These are phyloP conservation scores for Aspergillus campestris DNA, from an alignment of 495 filamentous ascomycete species.

Conservation along the genomic window DNA sequence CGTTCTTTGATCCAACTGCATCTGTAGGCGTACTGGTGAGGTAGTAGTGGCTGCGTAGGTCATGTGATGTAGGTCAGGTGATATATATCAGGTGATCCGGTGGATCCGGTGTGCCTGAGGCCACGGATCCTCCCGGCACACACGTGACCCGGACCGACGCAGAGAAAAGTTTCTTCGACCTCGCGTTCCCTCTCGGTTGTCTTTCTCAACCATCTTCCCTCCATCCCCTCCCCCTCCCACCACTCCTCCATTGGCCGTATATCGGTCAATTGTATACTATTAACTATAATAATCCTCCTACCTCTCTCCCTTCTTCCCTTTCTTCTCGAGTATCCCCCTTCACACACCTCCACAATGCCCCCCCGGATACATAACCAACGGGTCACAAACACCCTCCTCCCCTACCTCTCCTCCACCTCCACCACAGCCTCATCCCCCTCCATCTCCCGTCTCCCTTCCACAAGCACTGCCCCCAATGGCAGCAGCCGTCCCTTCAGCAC, in stretches of 20 bases:
- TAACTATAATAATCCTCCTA: not conserved
- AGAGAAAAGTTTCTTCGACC: conserved; percentile 33
- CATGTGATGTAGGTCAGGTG: not conserved
- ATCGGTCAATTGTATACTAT: not conserved
- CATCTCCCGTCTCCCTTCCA: conserved; percentile 9
- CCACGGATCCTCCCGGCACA: no score
- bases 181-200: conserved; percentile 3
- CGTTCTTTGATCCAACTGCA: conserved; percentile 2
- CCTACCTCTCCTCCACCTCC: conserved; percentile 25
- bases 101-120: no score
- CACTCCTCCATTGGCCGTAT: conserved; percentile 15
- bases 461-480: conserved; percentile 4
- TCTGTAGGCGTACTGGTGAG: not conserved
- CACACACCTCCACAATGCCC: conserved; percentile 25
- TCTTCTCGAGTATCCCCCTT: not conserved
- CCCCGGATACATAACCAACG: conserved; percentile 36
- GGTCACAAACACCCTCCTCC: conserved; percentile 30
- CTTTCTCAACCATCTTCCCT: conserved; percentile 7
- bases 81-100: conserved; percentile 18
- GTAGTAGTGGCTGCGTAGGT: not conserved
- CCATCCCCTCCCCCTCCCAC: conserved; percentile 6
- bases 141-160: conserved; percentile 11
- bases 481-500: conserved; percentile 38
- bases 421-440: conserved; percentile 9
- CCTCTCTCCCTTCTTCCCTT: not conserved